Evolutionary conservation across 164 flowering plant genomes (phyloP).

Genomic region (Aristolochia californica): DNA sequence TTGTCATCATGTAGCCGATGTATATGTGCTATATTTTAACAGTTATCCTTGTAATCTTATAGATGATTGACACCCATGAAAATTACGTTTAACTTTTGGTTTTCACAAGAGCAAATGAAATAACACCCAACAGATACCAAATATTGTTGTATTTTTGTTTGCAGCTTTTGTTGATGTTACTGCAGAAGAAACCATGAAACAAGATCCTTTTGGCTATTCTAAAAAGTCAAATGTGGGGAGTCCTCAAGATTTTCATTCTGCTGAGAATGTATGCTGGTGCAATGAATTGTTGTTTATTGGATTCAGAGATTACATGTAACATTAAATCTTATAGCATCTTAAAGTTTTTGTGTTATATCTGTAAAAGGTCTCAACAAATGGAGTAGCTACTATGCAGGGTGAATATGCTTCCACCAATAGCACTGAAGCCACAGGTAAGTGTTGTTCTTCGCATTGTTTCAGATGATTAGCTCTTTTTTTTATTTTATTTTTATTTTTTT

Average conservation of each 20-base stretch:
- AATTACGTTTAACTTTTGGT: too few relatives aligned
- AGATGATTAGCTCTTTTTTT: not conserved
- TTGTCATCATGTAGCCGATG: too few relatives aligned
- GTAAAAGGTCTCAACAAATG: slow-evolving; percentile 56
- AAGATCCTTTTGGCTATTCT: slow-evolving; percentile 37
- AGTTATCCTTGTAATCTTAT: too few relatives aligned
- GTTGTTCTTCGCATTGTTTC: not conserved
- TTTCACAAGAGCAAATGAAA: too few relatives aligned
- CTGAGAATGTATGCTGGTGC: slow-evolving; percentile 31
- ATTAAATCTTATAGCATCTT: not conserved
- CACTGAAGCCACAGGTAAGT: slow-evolving; percentile 41
- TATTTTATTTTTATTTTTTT: too few relatives aligned
- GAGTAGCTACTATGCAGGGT: slow-evolving; percentile 37
- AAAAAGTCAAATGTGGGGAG: slow-evolving; percentile 28
- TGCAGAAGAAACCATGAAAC: slow-evolving; percentile 51
- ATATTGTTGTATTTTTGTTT: not conserved
- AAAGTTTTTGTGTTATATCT: slow-evolving; percentile 6
- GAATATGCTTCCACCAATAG: slow-evolving; percentile 15
- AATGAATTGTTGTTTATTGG: slow-evolving; percentile 2
- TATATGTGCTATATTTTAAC: too few relatives aligned
- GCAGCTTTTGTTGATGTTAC: slow-evolving; percentile 94
- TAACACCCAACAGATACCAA: too few relatives aligned
- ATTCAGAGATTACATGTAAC: not conserved
- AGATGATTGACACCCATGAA: too few relatives aligned
- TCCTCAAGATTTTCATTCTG: slow-evolving; percentile 24